Conservation (phyloP, 2,329 filamentous ascomycete genomes). For the Fusarium concolor region DNA sequence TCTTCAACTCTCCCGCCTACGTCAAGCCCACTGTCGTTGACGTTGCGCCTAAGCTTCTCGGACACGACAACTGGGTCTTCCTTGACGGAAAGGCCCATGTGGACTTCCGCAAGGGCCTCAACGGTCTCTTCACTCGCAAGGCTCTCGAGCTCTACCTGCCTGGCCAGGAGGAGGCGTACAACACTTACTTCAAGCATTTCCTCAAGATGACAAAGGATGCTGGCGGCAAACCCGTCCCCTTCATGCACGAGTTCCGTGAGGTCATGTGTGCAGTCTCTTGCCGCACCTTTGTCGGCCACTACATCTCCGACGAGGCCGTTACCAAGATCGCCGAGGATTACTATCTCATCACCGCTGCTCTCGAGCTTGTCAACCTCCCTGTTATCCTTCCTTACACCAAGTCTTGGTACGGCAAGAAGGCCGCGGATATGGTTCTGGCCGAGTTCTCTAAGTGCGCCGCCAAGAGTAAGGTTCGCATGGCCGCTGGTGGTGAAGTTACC, state of each 20-base stretch:
- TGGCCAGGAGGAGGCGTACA: conserved; percentile 91
- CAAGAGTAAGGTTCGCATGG: conserved; percentile 93
- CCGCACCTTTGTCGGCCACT: conserved; percentile 96
- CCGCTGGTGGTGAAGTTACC: conserved; percentile 83
- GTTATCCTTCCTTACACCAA: conserved; percentile 95
- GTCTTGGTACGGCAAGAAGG: conserved; percentile 97
- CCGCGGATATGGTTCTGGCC: conserved; percentile 87
- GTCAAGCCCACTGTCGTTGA: conserved; percentile 98
- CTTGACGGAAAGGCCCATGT: conserved; percentile 94
- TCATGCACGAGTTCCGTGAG: conserved; percentile 93
- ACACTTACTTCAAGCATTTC: conserved; percentile 85
- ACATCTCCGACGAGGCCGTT: conserved; percentile 89
- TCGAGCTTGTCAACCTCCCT: conserved; percentile 98
- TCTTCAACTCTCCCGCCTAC: conserved; percentile 92
- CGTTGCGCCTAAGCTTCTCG: conserved; percentile 90
- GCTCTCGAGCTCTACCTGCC: conserved; percentile 90
- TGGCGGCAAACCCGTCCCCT: conserved; percentile 80
- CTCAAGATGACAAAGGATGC: conserved; percentile 78
- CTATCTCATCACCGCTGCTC: conserved; percentile 93
- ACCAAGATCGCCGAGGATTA: conserved; percentile 97
- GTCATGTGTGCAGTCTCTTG: conserved; percentile 94
- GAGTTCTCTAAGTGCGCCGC: conserved; percentile 93
- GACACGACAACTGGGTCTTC: conserved; percentile 95
- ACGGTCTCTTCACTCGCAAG: conserved; percentile 91
- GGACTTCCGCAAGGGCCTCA: conserved; percentile 96